A percentile compares a stretch with the other conserved stretches of the same genome.
Conservation (phyloP, 768 basidiomycete species). For the Suillus hirtellus region DNA sequence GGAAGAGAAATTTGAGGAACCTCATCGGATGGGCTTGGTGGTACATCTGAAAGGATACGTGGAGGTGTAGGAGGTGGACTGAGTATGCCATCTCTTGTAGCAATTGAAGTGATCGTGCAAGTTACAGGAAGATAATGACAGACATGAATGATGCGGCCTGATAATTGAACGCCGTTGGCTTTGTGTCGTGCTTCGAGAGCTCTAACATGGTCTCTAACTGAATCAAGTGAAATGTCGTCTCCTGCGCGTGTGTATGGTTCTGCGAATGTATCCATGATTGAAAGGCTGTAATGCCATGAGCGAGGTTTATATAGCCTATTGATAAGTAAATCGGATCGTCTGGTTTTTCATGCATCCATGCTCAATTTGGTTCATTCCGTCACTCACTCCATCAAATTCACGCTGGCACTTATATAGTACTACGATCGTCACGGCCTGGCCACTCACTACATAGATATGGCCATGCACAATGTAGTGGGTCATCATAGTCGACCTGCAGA, state of each 20-base stretch:
- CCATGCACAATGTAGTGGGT: no score
- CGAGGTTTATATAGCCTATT: neutral
- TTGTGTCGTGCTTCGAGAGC: slow-evolving; percentile 72
- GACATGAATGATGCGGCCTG: slow-evolving; percentile 89
- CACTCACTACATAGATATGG: no score
- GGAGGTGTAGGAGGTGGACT: slow-evolving; percentile 84
- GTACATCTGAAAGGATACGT: slow-evolving; percentile 49
- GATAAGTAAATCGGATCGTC: neutral
- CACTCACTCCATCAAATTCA: no score
- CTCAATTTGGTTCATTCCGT: neutral
- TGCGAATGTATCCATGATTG: slow-evolving; percentile 66
- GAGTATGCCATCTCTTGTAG: slow-evolving; percentile 46
- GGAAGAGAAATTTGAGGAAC: slow-evolving; percentile 19
- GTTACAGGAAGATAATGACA: slow-evolving; percentile 86
- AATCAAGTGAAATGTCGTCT: slow-evolving; percentile 66
- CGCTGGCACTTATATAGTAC: no score
- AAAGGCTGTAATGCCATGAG: neutral
- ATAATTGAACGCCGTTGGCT: slow-evolving; percentile 69
- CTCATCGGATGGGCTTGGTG: slow-evolving; percentile 32
- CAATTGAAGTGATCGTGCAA: slow-evolving; percentile 50
- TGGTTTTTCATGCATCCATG: neutral
- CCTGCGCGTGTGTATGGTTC: slow-evolving; percentile 68
- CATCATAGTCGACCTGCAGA: no score
- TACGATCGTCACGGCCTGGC: no score
- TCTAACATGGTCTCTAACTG: slow-evolving; percentile 72